These are phyloP conservation scores for Linnemannia hyalina DNA, from an alignment of 192 early-diverging fungal genomes.

Conservation along the genomic window DNA sequence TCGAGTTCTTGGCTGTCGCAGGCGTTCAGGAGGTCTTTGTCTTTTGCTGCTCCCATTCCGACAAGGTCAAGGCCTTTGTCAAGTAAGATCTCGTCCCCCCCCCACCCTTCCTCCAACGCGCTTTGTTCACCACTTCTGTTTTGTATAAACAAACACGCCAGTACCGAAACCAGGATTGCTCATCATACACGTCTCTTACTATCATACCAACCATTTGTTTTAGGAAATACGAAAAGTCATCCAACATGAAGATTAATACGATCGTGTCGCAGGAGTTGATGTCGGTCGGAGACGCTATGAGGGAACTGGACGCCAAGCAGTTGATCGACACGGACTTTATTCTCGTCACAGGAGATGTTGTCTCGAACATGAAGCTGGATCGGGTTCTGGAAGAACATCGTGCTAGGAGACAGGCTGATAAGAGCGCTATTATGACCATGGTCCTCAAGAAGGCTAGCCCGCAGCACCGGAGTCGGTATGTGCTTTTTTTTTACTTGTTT, in stretches of 20 bases:
- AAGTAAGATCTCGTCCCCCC: conserved; percentile 62
- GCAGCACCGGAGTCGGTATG: conserved; percentile 56
- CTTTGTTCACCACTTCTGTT: neutral
- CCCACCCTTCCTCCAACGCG: neutral
- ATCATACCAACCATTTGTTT: neutral
- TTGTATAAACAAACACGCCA: neutral
- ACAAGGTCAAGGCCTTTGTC: conserved; percentile 87
- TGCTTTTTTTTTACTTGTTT: neutral
- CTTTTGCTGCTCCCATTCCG: conserved; percentile 86
- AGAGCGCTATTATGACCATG: conserved; percentile 96
- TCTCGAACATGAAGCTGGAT: conserved; percentile 90
- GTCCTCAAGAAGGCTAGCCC: conserved; percentile 78
- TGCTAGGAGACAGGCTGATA: conserved; percentile 77
- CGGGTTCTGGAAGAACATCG: conserved; percentile 86
- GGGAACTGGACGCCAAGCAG: conserved; percentile 88
- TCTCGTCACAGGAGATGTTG: conserved; percentile 88
- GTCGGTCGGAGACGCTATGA: conserved; percentile 92
- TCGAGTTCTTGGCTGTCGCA: conserved; percentile 91
- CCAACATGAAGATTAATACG: conserved; percentile 77
- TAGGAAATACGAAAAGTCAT: conserved; percentile 77
- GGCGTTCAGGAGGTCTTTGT: conserved; percentile 90
- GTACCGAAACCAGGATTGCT: no score
- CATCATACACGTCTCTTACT: neutral
- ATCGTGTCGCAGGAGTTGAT: conserved; percentile 79
- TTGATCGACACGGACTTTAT: conserved; percentile 92